phyloP scores from a whole-genome alignment of 2,329 filamentous ascomycete genomes.

The Lachnellula subtilissima region DNA sequence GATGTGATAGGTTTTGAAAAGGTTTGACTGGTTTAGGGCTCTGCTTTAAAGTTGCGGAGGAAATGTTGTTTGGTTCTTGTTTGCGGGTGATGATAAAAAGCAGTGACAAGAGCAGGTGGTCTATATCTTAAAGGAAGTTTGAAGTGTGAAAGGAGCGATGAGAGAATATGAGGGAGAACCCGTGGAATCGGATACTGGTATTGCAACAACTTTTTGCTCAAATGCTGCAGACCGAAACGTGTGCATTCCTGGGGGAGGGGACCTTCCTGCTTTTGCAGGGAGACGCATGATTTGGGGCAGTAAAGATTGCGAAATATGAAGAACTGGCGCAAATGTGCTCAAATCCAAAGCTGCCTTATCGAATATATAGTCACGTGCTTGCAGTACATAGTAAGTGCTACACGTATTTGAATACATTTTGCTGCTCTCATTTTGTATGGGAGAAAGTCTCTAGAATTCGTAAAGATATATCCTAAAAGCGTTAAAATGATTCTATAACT shows the following conservation, averaged over 20 bases:
- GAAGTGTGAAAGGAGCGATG: not conserved
- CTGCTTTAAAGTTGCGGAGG: conserved; percentile 12
- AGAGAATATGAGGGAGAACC: conserved; percentile 2
- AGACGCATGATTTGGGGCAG: not conserved
- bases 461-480: too few relatives aligned
- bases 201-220: not conserved
- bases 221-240: not conserved
- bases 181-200: not conserved
- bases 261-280: not conserved
- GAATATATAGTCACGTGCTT: not conserved
- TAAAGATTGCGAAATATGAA: not conserved
- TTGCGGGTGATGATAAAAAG: not conserved
- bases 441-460: too few relatives aligned
- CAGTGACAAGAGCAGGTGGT: conserved; percentile 6
- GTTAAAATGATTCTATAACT: too few relatives aligned
- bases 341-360: not conserved
- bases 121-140: not conserved
- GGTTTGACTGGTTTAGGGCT: not conserved
- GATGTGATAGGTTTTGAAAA: not conserved
- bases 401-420: too few relatives aligned
- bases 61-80: conserved; percentile 1
- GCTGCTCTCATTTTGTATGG: too few relatives aligned
- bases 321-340: conserved; percentile 7
- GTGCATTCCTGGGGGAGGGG: not conserved
- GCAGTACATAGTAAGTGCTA: too few relatives aligned